A percentile compares a stretch with the other conserved stretches of the same genome.
These are phyloP conservation scores for Yarrowia sp. DNA, from an alignment of 805 yeast genomes.

Conservation along the genomic window DNA sequence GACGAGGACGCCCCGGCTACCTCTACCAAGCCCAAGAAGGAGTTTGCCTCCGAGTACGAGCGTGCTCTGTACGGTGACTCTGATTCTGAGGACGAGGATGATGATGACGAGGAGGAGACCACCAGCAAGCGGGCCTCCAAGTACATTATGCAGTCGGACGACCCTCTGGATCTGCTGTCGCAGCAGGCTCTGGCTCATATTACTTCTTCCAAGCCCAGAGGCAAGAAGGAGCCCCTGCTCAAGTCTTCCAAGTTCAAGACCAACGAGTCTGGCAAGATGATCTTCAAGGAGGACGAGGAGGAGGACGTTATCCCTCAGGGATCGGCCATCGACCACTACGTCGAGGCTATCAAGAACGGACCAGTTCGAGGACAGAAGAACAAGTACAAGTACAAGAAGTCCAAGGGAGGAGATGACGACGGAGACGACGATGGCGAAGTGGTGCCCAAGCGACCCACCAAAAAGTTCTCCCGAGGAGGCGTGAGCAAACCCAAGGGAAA, in stretches of 20 bases:
- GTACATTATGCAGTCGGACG: slow-evolving; percentile 77
- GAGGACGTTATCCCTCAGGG: slow-evolving; percentile 43
- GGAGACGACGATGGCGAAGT: slow-evolving; percentile 56
- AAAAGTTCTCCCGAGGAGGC: slow-evolving; percentile 34
- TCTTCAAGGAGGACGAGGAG: slow-evolving; percentile 59
- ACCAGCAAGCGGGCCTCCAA: slow-evolving; percentile 46
- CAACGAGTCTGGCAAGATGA: slow-evolving; percentile 70
- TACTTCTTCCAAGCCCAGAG: slow-evolving; percentile 84
- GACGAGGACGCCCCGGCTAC: slow-evolving; percentile 48
- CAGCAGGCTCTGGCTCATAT: slow-evolving; percentile 84
- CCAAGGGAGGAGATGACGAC: slow-evolving; percentile 61
- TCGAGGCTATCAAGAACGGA: slow-evolving; percentile 91
- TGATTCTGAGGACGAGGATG: slow-evolving; percentile 65
- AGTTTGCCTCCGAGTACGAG: slow-evolving; percentile 84
- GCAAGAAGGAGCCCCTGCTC: slow-evolving; percentile 46
- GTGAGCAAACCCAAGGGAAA: slow-evolving; percentile 31
- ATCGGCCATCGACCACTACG: slow-evolving; percentile 83
- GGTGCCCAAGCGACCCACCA: slow-evolving; percentile 15
- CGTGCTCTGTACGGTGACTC: slow-evolving; percentile 84
- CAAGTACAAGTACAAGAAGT: slow-evolving; percentile 83
- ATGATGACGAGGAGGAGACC: slow-evolving; percentile 54
- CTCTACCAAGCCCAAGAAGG: slow-evolving; percentile 50
- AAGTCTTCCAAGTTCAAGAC: slow-evolving; percentile 52
- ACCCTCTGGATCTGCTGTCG: slow-evolving; percentile 88
- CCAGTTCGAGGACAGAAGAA: slow-evolving; percentile 94